phyloP scores from a whole-genome alignment of 2,329 filamentous ascomycete genomes.

The Camillea tinctor region DNA sequence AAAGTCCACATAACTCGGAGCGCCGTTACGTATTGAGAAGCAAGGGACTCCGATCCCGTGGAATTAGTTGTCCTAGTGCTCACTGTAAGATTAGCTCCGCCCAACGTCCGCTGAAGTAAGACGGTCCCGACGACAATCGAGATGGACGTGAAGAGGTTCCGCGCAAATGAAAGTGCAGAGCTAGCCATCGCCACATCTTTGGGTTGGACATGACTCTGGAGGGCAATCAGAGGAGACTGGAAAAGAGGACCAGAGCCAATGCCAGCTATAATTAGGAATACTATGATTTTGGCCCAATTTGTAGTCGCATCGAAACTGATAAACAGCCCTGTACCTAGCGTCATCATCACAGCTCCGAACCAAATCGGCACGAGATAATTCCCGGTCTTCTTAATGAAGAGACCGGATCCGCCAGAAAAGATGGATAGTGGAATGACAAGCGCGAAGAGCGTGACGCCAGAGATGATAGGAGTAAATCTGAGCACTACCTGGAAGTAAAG shows the following conservation, averaged over 20 bases:
- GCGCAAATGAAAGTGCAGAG: constrained; percentile 51
- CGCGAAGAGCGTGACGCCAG: constrained; percentile 50
- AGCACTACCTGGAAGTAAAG: constrained; percentile 60
- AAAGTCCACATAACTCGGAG: constrained; percentile 7
- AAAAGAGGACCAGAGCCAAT: constrained; percentile 53
- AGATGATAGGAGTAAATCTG: constrained; percentile 49
- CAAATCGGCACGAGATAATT: constrained; percentile 46
- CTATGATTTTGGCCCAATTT: constrained; percentile 32
- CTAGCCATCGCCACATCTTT: constrained; percentile 54
- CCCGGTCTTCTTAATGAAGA: constrained; percentile 40
- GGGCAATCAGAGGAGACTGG: constrained; percentile 52
- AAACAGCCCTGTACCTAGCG: constrained; percentile 44
- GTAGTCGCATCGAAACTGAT: constrained; percentile 47
- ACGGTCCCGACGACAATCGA: constrained; percentile 59
- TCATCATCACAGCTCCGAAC: constrained; percentile 43
- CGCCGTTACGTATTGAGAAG: background rate
- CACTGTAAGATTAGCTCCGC: background rate
- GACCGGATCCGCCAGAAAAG: constrained; percentile 30
- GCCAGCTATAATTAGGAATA: constrained; percentile 45
- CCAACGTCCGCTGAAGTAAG: constrained; percentile 54
- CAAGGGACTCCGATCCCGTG: background rate
- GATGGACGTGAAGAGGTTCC: constrained; percentile 55
- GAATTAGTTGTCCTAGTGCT: background rate
- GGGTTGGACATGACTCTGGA: constrained; percentile 49
- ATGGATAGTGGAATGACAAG: constrained; percentile 37